A percentile compares a stretch with the other conserved stretches of the same genome.
These are phyloP conservation scores for Camellia japonica DNA, from an alignment of 148 eudicot species.

Conservation along the genomic window DNA sequence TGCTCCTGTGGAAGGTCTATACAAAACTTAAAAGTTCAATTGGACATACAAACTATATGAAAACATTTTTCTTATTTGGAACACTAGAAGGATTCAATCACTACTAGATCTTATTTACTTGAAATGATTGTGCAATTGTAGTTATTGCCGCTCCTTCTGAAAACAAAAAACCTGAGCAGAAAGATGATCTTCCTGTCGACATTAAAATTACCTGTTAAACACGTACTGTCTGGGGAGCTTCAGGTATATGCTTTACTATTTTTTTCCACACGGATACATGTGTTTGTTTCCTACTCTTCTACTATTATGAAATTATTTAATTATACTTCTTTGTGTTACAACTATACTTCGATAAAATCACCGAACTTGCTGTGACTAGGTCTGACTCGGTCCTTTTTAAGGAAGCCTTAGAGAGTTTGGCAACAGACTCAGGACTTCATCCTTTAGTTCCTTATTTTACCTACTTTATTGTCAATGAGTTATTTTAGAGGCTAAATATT, in stretches of 20 bases:
- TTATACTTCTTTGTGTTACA: conserved; percentile 25
- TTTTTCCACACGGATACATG: too few relatives aligned
- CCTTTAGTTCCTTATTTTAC: conserved; percentile 76
- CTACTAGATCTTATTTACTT: too few relatives aligned
- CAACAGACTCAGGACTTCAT: conserved; percentile 79
- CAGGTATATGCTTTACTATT: conserved; percentile 43
- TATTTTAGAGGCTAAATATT: conserved; percentile 14
- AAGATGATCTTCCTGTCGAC: conserved; percentile 60
- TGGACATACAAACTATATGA: too few relatives aligned
- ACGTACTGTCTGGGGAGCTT: conserved; percentile 74
- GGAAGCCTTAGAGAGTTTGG: conserved; percentile 73
- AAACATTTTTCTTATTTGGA: too few relatives aligned
- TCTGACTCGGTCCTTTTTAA: conserved; percentile 62
- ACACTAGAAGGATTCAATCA: too few relatives aligned
- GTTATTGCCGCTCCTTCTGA: conserved; percentile 28
- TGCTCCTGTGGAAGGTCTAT: too few relatives aligned
- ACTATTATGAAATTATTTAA: conserved; percentile 9
- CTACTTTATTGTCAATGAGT: conserved; percentile 70
- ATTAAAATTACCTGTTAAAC: conserved; percentile 58
- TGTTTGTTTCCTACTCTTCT: neutral
- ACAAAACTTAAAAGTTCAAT: too few relatives aligned
- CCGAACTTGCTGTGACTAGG: conserved; percentile 57
- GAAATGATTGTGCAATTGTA: too few relatives aligned
- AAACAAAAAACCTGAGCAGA: conserved; percentile 40
- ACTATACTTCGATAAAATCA: conserved; percentile 66